A percentile compares a stretch with the other conserved stretches of the same genome.
Conservation (phyloP, 495 filamentous ascomycete genomes). For the Annulohypoxylon moriforme region DNA sequence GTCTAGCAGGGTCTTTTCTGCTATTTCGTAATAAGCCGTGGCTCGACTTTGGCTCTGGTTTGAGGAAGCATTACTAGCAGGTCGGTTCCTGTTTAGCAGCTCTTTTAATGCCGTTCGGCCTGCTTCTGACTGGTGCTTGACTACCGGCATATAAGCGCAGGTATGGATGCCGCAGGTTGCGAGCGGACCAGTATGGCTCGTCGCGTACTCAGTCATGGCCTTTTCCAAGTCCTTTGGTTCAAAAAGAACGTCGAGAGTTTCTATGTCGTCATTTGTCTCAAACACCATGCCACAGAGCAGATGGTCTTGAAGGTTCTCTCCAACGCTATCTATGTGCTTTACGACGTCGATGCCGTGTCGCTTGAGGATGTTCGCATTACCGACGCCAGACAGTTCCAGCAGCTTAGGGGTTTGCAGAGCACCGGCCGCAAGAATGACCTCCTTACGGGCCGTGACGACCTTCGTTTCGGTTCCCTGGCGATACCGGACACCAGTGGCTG, state of each 20-base stretch:
- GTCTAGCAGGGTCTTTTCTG: slow-evolving; percentile 34
- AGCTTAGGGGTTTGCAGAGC: slow-evolving; percentile 68
- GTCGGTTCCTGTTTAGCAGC: slow-evolving; percentile 66
- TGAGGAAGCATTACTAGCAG: slow-evolving; percentile 59
- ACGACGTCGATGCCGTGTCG: slow-evolving; percentile 71
- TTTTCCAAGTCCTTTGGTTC: slow-evolving; percentile 70
- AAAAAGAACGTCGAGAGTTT: slow-evolving; percentile 79
- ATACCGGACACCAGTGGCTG: slow-evolving; percentile 51
- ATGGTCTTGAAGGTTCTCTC: slow-evolving; percentile 72
- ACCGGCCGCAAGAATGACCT: slow-evolving; percentile 70
- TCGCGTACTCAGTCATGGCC: slow-evolving; percentile 33
- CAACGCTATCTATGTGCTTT: slow-evolving; percentile 77
- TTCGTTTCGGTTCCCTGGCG: slow-evolving; percentile 42
- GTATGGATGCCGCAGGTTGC: slow-evolving; percentile 73
- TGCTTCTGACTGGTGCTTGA: slow-evolving; percentile 14
- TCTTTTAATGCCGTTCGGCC: slow-evolving; percentile 17
- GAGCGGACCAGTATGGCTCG: slow-evolving; percentile 42
- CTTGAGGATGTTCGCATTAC: slow-evolving; percentile 69
- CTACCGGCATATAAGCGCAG: slow-evolving; percentile 76
- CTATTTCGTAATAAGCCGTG: slow-evolving; percentile 24
- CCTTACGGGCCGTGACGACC: slow-evolving; percentile 50
- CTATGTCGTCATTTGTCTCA: slow-evolving; percentile 57
- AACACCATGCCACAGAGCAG: slow-evolving; percentile 51
- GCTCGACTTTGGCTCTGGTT: not conserved
- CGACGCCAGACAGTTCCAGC: slow-evolving; percentile 79